A percentile compares a stretch with the other conserved stretches of the same genome.
Evolutionary conservation across 495 filamentous ascomycete genomes (phyloP).

Genomic region (Aspergillus biplanus): DNA sequence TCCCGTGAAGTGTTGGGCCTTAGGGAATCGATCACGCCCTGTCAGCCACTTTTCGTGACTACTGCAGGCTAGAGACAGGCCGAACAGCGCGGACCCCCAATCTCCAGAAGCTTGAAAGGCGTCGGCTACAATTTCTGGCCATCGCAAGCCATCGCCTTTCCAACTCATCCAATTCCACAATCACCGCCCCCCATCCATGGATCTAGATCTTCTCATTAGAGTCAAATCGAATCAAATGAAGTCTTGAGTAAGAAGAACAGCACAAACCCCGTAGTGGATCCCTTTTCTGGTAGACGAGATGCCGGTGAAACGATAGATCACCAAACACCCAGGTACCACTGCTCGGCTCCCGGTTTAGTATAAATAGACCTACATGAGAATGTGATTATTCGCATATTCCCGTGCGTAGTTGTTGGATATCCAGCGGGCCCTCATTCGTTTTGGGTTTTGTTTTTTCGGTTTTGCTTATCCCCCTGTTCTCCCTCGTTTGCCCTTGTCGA

Average conservation of each 20-base stretch:
- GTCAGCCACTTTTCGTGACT: slow-evolving; percentile 8
- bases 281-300: not conserved
- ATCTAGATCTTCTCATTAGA: slow-evolving; percentile 9
- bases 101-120: not conserved
- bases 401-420: not conserved
- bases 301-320: slow-evolving; percentile 14
- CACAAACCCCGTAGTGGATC: slow-evolving; percentile 16
- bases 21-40: not conserved
- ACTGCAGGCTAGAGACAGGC: slow-evolving; percentile 8
- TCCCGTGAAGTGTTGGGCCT: no score
- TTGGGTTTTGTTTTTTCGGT: slow-evolving; percentile 1
- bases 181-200: not conserved
- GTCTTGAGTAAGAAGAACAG: not conserved
- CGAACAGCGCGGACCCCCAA: slow-evolving; percentile 1
- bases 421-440: slow-evolving; percentile 32
- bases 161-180: not conserved
- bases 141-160: not conserved
- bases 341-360: slow-evolving; percentile 6
- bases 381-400: slow-evolving; percentile 12
- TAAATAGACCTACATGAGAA: slow-evolving; percentile 19
- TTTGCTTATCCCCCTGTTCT: slow-evolving; percentile 16
- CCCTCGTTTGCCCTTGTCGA: slow-evolving; percentile 23
- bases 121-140: slow-evolving; percentile 13
- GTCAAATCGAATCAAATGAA: not conserved
- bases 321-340: not conserved